Percentiles rank a stretch among this genome's conserved stretches.
Conservation (phyloP, 306 rosid species). For the Parietaria judaica region DNA sequence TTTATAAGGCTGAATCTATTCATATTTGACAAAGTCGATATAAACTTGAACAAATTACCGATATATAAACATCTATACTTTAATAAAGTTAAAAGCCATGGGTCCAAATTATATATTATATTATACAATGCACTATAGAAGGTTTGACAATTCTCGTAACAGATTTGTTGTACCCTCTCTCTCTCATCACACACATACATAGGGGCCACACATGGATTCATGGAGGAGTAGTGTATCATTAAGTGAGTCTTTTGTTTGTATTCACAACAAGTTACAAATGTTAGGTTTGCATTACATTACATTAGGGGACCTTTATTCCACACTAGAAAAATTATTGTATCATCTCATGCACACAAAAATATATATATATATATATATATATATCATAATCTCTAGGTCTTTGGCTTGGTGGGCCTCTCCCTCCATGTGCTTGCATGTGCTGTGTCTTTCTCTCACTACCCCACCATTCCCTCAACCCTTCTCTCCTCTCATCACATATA, state of each 20-base stretch:
- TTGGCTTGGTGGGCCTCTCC: slow-evolving; percentile 45
- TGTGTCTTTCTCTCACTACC: slow-evolving; percentile 65
- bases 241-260: slow-evolving; percentile 41
- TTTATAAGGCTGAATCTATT: no score
- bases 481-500: slow-evolving; percentile 55
- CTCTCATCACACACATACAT: slow-evolving; percentile 2
- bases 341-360: background rate
- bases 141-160: slow-evolving; percentile 5
- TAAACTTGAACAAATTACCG: no score
- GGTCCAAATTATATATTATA: background rate
- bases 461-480: slow-evolving; percentile 45
- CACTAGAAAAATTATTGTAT: background rate
- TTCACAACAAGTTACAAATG: slow-evolving; percentile 45
- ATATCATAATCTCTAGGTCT: slow-evolving; percentile 37
- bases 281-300: slow-evolving; percentile 55
- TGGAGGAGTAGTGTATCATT: slow-evolving; percentile 18
- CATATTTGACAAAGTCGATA: no score
- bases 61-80: no score
- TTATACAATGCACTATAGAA: background rate
- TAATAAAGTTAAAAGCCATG: no score
- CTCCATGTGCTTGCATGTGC: slow-evolving; percentile 99
- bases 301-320: slow-evolving; percentile 32
- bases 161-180: background rate
- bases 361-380: slow-evolving; percentile 18
- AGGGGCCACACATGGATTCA: slow-evolving; percentile 35